Evolutionary conservation across 331 rosid genomes (phyloP).

Genomic region (Saraca asoca): DNA sequence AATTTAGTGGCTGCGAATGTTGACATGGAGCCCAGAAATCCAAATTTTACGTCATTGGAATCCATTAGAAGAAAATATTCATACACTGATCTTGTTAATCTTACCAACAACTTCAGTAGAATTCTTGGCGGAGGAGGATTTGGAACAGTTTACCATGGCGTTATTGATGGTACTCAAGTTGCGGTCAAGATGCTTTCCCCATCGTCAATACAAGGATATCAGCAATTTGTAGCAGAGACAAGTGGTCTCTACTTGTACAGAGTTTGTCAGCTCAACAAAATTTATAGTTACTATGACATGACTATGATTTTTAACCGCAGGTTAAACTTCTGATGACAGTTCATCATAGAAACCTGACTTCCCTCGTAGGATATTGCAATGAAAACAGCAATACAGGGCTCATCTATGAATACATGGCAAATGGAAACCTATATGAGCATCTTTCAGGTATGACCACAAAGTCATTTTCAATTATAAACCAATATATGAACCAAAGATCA

Average conservation of each 20-base stretch:
- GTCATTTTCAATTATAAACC: no score
- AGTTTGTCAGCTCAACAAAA: not conserved
- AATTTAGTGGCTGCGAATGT: not conserved
- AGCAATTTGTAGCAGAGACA: constrained; percentile 62
- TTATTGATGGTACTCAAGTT: constrained; percentile 38
- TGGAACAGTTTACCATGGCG: constrained; percentile 57
- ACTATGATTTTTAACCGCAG: constrained; percentile 24
- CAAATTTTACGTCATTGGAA: constrained; percentile 10
- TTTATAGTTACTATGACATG: not conserved
- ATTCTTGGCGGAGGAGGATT: constrained; percentile 58
- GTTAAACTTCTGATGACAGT: constrained; percentile 54
- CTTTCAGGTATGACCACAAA: constrained; percentile 40
- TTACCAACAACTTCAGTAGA: constrained; percentile 50
- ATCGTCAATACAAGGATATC: constrained; percentile 51
- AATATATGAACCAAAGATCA: no score
- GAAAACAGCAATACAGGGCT: constrained; percentile 38
- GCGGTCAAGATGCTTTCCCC: constrained; percentile 58
- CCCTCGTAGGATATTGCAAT: constrained; percentile 44
- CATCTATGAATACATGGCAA: constrained; percentile 54
- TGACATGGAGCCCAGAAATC: not conserved
- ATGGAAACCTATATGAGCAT: constrained; percentile 38
- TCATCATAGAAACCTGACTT: constrained; percentile 52
- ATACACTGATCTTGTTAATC: constrained; percentile 30
- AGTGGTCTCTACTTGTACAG: not conserved
- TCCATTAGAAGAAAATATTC: constrained; percentile 38